Conservation (phyloP, 176 grass and related monocot genomes). For the Oryza coarctata region DNA sequence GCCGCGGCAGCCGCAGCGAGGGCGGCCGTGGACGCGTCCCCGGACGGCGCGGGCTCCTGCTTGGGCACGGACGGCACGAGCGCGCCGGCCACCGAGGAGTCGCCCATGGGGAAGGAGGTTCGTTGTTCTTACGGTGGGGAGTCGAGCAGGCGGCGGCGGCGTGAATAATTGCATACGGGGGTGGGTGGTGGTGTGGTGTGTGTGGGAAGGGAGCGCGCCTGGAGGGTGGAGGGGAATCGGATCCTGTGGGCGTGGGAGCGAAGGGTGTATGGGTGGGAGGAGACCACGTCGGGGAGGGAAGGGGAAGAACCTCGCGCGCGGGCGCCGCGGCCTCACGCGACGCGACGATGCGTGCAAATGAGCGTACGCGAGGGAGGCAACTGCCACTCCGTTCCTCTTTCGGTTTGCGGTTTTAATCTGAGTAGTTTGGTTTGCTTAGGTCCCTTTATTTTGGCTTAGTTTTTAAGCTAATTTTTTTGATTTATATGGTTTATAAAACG, state of each 20-base stretch:
- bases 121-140: neutral
- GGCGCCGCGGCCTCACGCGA: no score
- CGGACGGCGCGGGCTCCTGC: slow-evolving; percentile 48
- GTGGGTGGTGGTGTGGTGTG: slow-evolving; percentile 22
- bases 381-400: neutral
- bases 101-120: slow-evolving; percentile 47
- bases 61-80: slow-evolving; percentile 86
- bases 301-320: neutral
- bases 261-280: slow-evolving; percentile 67
- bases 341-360: neutral
- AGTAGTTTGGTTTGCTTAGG: neutral
- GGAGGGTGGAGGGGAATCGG: slow-evolving; percentile 33
- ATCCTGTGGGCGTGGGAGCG: slow-evolving; percentile 45
- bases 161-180: slow-evolving; percentile 35
- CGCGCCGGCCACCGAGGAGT: slow-evolving; percentile 72
- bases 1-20: slow-evolving; percentile 23
- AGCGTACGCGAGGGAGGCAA: no score
- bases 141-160: neutral
- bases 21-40: slow-evolving; percentile 42
- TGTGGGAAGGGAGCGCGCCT: neutral
- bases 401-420: neutral
- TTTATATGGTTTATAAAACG: no score
- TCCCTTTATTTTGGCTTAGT: no score
- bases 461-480: no score
- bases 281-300: slow-evolving; percentile 75